Evolutionary conservation across 2,329 filamentous ascomycete genomes (phyloP), one percentile per base, ranked within the genome.

Genomic region (Magnaporthiopsis poae): DNA sequence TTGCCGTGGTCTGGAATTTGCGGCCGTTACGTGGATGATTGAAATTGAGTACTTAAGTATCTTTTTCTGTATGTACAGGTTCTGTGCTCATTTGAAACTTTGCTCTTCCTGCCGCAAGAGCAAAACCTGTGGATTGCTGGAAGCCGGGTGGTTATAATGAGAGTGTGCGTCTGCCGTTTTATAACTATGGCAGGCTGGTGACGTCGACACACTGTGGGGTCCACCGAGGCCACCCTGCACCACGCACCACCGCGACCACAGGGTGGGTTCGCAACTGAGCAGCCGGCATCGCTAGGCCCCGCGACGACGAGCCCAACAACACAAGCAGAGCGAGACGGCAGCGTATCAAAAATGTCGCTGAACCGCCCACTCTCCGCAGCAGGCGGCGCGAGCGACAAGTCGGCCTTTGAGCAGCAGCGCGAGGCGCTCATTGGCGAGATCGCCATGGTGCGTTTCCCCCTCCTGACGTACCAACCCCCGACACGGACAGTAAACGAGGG

Each of bases 381-480:
- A 0, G 62, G 33, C 39, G 60, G 61, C 61, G 64, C 63, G 72
- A 76, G 72, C 33, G 81, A 83, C 67, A 86, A 85, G 76, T 80
- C 87, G 0, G 90, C 89, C 71, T 94, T 92, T 72, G 89, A 92
- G 74, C 85, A 89, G 74, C 90, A 94, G 78, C 85, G 90, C 68
- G 88, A 89, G 72, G 80, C 86, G 8, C 81, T 93, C 36, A 81
- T 93, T 5, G 81, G 83, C 62, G 90, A 93, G 71, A 91, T 93
- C 71, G 89, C 88, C 68, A 82, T 88, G 79, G 90, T 91, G 72
- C 62, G 79, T 64, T 73, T 21, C 27, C 60, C 36, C 11, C 9
- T 15, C 13, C 15, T 39, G 12, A 2, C 35, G 35, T 12, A 2
- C 35, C 35, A 2, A 8, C 35, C 9, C 9, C 8, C 8, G 35